A percentile compares a stretch with the other conserved stretches of the same genome.
These are phyloP conservation scores for Fusarium agapanthi DNA, from an alignment of 2,329 filamentous ascomycete genomes.

Conservation along the genomic window DNA sequence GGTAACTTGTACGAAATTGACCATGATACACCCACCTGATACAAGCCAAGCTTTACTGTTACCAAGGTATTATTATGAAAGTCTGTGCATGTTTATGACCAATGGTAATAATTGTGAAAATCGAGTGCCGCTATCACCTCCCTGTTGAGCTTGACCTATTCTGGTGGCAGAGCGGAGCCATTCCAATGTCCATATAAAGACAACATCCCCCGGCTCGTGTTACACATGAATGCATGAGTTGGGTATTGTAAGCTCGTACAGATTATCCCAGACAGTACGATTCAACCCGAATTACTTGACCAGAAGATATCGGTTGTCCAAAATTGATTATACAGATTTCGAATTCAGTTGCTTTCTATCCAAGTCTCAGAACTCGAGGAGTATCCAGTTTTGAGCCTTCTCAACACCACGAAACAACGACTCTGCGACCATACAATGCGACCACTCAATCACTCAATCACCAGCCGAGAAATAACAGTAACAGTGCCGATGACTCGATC, in stretches of 20 bases:
- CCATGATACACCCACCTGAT: background rate
- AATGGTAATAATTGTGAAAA: constrained; percentile 15
- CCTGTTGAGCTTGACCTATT: constrained; percentile 16
- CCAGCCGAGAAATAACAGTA: background rate
- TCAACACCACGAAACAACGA: background rate
- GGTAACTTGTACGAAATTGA: background rate
- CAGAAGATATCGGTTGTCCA: background rate
- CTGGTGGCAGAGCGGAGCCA: constrained; percentile 18
- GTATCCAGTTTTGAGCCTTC: background rate
- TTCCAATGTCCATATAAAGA: constrained; percentile 30
- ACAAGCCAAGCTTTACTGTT: constrained; percentile 1
- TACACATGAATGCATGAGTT: background rate
- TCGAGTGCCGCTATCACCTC: constrained; percentile 6
- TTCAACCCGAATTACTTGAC: background rate
- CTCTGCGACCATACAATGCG: background rate
- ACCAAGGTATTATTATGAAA: background rate
- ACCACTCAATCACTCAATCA: background rate
- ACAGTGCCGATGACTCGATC: background rate
- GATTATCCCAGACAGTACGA: background rate
- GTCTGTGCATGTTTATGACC: constrained; percentile 23
- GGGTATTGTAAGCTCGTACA: background rate
- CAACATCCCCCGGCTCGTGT: constrained; percentile 11
- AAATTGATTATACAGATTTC: background rate
- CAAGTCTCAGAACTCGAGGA: background rate
- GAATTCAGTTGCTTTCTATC: background rate